Percentiles rank a stretch among this genome's conserved stretches.
Evolutionary conservation across 257 asterid genomes (phyloP).

Genomic region (Linaria vulgaris): DNA sequence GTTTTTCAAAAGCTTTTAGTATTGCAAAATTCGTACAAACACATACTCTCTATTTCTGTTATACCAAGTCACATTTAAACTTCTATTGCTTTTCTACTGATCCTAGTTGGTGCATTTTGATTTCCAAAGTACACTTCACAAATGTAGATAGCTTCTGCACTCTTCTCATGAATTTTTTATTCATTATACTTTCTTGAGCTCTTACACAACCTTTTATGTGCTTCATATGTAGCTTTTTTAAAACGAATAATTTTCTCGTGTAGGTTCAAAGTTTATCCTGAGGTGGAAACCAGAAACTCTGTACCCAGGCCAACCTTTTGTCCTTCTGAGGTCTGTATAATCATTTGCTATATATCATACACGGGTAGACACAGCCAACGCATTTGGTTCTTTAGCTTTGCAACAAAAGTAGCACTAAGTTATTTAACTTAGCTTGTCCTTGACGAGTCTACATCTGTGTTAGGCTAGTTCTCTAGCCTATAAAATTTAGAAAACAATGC

Average conservation of each 20-base stretch:
- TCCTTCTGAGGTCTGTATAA: slow-evolving; percentile 73
- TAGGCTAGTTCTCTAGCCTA: slow-evolving; percentile 13
- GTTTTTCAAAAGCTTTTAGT: too few species aligned
- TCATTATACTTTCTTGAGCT: slow-evolving; percentile 5
- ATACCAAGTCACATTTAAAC: background rate
- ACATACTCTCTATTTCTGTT: background rate
- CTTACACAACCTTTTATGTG: background rate
- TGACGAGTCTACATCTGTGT: slow-evolving; percentile 5
- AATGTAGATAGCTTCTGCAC: background rate
- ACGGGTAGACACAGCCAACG: background rate
- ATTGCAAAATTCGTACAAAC: too few species aligned
- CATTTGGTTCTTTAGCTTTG: background rate
- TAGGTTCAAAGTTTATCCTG: slow-evolving; percentile 90
- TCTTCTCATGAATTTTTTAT: slow-evolving; percentile 8
- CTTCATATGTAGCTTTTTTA: slow-evolving; percentile 21
- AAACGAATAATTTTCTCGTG: slow-evolving; percentile 25
- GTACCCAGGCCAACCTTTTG: slow-evolving; percentile 73
- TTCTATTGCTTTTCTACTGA: background rate
- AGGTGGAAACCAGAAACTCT: slow-evolving; percentile 87
- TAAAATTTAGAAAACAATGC: slow-evolving; percentile 4
- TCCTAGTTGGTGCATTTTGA: background rate
- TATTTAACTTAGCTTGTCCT: slow-evolving; percentile 10
- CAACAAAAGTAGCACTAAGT: slow-evolving; percentile 7
- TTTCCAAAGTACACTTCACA: background rate
- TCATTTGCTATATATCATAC: slow-evolving; percentile 13